Base-by-base conservation (phyloP, 768 basidiomycete genomes). In the Jaapia argillacea region DNA sequence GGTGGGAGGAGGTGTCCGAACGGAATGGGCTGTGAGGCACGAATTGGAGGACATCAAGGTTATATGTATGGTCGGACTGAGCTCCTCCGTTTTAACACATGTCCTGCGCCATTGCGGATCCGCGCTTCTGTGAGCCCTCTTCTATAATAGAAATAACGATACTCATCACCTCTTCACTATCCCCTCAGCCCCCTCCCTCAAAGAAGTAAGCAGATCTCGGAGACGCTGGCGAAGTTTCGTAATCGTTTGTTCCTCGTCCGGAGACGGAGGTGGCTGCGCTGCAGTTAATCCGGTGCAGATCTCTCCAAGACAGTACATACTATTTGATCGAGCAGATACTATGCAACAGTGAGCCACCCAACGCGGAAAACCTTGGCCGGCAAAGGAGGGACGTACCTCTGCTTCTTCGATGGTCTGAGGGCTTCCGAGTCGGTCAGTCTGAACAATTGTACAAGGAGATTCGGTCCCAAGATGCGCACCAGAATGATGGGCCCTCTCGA, bases 271-370 rank as follows among this genome's bases (percentile, higher is more conserved):
- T 2, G 50, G 50, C 50, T 51, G 23, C 2, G 6, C 5, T n/a
- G n/a, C n/a, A n/a, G n/a, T n/a, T n/a, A n/a, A n/a, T n/a, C n/a
- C n/a, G n/a, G n/a, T n/a, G n/a, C n/a, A n/a, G n/a, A n/a, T n/a
- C n/a, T n/a, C n/a, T n/a, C n/a, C n/a, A n/a, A 7, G 7, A 4
- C 10, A 16, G 3, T 3, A 22, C 47, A 13, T 31, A 51, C 50
- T 24, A 51, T 28, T 39, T 51, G 50, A 21, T 51, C 50, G 6
- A 51, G 37, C 18, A 51, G 47, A 26, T 51, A 51, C 50, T 51
- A 16, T 6, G 25, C 37, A 18, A 21, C 16, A 35, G 4, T 5
- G 12, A 23, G 16, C 10, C 28, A 33, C 16, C 21, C 12, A 39
- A 39, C 12, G 10, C 38, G 13, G 10, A 20, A n/a, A 39, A 12